phyloP scores from a whole-genome alignment of 2,329 filamentous ascomycete genomes.

The Periconia sp. region DNA sequence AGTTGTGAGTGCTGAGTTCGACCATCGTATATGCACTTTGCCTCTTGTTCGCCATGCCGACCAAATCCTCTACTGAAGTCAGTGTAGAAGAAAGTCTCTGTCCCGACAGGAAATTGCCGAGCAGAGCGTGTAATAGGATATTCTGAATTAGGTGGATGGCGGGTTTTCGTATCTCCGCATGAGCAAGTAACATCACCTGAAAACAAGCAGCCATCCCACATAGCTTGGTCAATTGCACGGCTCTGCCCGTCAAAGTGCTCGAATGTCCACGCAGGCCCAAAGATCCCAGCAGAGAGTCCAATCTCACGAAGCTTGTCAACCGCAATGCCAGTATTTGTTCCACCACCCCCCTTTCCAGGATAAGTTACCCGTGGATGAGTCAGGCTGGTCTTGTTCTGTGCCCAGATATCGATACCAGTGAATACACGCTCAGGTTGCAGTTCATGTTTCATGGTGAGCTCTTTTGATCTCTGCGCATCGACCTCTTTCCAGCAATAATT shows the following conservation, averaged over 20 bases:
- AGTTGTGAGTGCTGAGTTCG: slow-evolving; percentile 35
- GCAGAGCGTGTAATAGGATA: slow-evolving; percentile 36
- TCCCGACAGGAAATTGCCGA: slow-evolving; percentile 38
- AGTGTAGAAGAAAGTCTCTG: slow-evolving; percentile 46
- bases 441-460: slow-evolving; percentile 27
- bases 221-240: slow-evolving; percentile 32
- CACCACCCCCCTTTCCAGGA: slow-evolving; percentile 46
- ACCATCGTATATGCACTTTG: slow-evolving; percentile 18
- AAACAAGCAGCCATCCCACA: slow-evolving; percentile 45
- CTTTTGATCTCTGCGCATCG: slow-evolving; percentile 28
- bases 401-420: slow-evolving; percentile 56
- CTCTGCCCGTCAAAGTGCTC: slow-evolving; percentile 49
- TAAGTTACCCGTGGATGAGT: slow-evolving; percentile 44
- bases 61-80: slow-evolving; percentile 44
- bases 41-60: slow-evolving; percentile 16
- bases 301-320: slow-evolving; percentile 43
- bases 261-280: slow-evolving; percentile 55
- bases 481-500: slow-evolving; percentile 53
- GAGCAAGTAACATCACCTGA: slow-evolving; percentile 36
- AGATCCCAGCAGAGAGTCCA: slow-evolving; percentile 49
- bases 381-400: slow-evolving; percentile 45
- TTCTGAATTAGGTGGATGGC: slow-evolving; percentile 29
- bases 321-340: slow-evolving; percentile 51
- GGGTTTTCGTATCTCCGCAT: slow-evolving; percentile 32
- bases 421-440: slow-evolving; percentile 39